A percentile compares a stretch with the other conserved stretches of the same genome.
Evolutionary conservation across 306 rosid genomes (phyloP).

Genomic region (Myrica gale): DNA sequence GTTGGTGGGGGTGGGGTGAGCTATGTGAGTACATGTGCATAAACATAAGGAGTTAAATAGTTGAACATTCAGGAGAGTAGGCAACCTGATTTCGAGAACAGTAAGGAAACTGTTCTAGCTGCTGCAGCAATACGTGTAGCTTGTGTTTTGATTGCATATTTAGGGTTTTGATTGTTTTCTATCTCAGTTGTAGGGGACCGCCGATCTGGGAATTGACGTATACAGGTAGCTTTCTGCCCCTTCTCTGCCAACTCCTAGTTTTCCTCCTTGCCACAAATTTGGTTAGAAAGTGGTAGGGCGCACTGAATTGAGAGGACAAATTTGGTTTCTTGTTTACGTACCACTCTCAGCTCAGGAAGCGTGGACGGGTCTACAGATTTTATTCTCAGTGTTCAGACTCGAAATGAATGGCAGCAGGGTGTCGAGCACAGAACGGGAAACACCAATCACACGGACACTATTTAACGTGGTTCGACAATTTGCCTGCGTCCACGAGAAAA

Average conservation of each 20-base stretch:
- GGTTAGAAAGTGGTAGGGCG: neutral
- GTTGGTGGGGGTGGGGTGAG: neutral
- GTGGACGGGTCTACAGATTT: too few relatives aligned
- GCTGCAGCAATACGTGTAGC: neutral
- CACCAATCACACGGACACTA: too few relatives aligned
- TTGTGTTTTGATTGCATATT: neutral
- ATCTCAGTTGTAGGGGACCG: neutral
- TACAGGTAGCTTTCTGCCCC: neutral
- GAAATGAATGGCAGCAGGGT: too few relatives aligned
- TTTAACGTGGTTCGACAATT: too few relatives aligned
- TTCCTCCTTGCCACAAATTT: neutral
- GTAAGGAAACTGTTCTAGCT: neutral
- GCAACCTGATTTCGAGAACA: neutral
- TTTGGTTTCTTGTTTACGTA: too few relatives aligned
- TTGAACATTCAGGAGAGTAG: too few relatives aligned
- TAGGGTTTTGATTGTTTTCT: neutral
- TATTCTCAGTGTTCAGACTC: neutral
- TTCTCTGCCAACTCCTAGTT: neutral
- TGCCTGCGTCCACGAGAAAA: too few relatives aligned
- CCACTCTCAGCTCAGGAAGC: too few relatives aligned
- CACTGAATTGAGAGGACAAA: neutral
- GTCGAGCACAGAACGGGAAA: too few relatives aligned
- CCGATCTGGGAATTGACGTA: neutral
- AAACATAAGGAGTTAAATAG: neutral
- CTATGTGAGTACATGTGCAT: too few relatives aligned